These are phyloP conservation scores for Albugo laibachii DNA, from an alignment of 352 stramenopile genomes.

Conservation along the genomic window DNA sequence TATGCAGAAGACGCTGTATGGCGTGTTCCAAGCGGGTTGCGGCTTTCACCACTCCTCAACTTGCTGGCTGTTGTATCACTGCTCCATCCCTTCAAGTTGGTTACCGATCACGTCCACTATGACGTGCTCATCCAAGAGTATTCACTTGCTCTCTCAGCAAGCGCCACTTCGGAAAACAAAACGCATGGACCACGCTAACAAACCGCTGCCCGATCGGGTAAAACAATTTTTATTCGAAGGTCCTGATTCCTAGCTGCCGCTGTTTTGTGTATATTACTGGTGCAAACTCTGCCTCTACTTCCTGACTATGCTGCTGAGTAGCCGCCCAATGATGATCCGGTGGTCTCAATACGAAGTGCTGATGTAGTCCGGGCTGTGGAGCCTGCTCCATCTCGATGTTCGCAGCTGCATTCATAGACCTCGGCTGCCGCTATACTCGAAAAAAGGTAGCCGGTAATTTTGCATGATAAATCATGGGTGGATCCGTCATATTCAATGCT, in stretches of 20 bases:
- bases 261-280: not conserved
- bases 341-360: not conserved
- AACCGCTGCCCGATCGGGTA: conserved; percentile 2
- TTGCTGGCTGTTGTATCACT: conserved; percentile 8
- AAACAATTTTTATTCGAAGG: conserved; percentile 8
- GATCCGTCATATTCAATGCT: too few species aligned
- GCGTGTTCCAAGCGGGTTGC: not conserved
- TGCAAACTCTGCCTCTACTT: not conserved
- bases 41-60: conserved; percentile 5
- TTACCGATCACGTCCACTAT: conserved; percentile 2
- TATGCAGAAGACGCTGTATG: conserved; percentile 5
- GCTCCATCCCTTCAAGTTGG: conserved; percentile 1
- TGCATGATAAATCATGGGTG: too few species aligned
- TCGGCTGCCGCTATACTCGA: too few species aligned
- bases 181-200: not conserved
- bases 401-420: too few species aligned
- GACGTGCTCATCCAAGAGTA: conserved; percentile 1
- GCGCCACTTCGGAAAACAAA: not conserved
- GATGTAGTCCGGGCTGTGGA: not conserved
- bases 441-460: too few species aligned
- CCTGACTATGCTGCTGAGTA: not conserved
- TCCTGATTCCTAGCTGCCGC: conserved; percentile 1
- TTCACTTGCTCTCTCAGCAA: not conserved
- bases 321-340: too few species aligned
- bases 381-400: not conserved